Evolutionary conservation across 305 asterid species (phyloP).

Genomic region (Fraxinus platypoda): DNA sequence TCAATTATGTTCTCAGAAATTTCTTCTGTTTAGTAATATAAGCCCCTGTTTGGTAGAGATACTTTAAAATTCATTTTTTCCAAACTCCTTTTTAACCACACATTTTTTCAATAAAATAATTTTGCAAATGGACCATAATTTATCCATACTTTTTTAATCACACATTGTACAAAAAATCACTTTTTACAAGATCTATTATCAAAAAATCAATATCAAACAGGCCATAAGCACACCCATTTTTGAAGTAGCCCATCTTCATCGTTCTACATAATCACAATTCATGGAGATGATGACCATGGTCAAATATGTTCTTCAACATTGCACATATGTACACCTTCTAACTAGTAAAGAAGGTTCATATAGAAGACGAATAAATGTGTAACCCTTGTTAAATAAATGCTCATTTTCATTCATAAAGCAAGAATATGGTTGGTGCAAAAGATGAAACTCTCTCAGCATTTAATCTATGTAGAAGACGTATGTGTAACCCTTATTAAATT

Average conservation of each 20-base stretch:
- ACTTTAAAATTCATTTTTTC: not conserved
- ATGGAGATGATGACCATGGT: not conserved
- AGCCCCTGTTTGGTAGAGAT: not conserved
- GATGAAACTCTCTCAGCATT: not conserved
- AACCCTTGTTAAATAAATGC: not conserved
- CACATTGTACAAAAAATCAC: not conserved
- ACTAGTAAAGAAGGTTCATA: not conserved
- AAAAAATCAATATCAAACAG: not conserved
- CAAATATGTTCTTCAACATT: not conserved
- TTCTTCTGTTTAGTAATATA: not conserved
- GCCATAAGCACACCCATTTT: not conserved
- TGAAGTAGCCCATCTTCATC: not conserved
- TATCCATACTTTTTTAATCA: not conserved
- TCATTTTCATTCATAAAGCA: not conserved
- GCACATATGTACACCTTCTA: not conserved
- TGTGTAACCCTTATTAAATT: not conserved
- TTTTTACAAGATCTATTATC: not conserved
- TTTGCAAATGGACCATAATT: not conserved
- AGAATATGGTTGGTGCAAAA: not conserved
- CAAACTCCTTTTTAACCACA: not conserved
- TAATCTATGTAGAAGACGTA: too few species aligned
- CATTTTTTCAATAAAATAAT: not conserved
- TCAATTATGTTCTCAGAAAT: not conserved
- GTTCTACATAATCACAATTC: not conserved
- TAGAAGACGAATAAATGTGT: not conserved